These are phyloP conservation scores for Leucosporidium yakuticum DNA, from an alignment of 768 basidiomycete species.

Conservation along the genomic window DNA sequence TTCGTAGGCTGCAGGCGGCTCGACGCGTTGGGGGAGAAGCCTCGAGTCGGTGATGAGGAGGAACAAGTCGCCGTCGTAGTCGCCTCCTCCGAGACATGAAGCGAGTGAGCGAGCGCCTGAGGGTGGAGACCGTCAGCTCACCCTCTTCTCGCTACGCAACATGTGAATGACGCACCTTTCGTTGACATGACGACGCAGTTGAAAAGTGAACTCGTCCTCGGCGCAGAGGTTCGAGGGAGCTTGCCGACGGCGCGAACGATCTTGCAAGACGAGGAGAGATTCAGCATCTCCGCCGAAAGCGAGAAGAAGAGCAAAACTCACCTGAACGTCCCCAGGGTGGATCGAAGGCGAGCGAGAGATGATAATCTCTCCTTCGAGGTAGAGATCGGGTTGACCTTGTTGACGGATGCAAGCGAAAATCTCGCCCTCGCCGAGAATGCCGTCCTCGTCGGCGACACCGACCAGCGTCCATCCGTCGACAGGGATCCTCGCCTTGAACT, in stretches of 20 bases:
- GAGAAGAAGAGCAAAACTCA: slow-evolving; percentile 50
- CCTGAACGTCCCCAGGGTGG: slow-evolving; percentile 66
- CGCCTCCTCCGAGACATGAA: slow-evolving; percentile 25
- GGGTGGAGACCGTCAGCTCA: not conserved
- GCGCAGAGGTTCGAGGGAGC: not conserved
- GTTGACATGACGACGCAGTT: slow-evolving; percentile 30
- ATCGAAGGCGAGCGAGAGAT: slow-evolving; percentile 68
- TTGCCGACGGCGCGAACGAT: slow-evolving; percentile 45
- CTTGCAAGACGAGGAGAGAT: slow-evolving; percentile 13
- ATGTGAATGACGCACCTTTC: not conserved
- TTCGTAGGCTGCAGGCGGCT: not conserved
- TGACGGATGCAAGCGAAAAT: slow-evolving; percentile 49
- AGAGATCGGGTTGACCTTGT: slow-evolving; percentile 55
- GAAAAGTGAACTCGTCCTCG: not conserved
- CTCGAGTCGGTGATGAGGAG: slow-evolving; percentile 4
- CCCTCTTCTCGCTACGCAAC: too few relatives aligned
- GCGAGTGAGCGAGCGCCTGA: slow-evolving; percentile 13
- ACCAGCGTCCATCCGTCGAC: slow-evolving; percentile 65
- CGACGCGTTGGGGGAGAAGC: not conserved
- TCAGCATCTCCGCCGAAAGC: slow-evolving; percentile 47
- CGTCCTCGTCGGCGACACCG: slow-evolving; percentile 67
- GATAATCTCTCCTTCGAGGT: slow-evolving; percentile 57
- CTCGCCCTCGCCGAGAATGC: slow-evolving; percentile 37
- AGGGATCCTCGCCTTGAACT: slow-evolving; percentile 59
- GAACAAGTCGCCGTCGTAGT: slow-evolving; percentile 24